These are phyloP conservation scores for Geranium brycei DNA, from an alignment of 345 rosid species.

Conservation along the genomic window DNA sequence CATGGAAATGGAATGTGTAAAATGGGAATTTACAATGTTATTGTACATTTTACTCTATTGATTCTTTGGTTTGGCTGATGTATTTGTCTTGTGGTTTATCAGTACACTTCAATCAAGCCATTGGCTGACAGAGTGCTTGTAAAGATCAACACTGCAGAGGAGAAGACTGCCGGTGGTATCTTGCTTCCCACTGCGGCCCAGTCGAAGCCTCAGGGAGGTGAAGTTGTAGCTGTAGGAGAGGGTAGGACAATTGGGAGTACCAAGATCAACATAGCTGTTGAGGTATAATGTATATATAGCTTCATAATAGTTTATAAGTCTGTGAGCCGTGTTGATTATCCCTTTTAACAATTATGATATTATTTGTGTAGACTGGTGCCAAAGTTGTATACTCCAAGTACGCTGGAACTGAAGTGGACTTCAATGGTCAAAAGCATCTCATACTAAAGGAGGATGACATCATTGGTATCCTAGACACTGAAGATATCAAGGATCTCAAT, in stretches of 20 bases:
- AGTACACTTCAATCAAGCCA: constrained; percentile 77
- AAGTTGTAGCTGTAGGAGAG: constrained; percentile 84
- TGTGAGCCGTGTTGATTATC: not conserved
- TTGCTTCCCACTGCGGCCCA: constrained; percentile 76
- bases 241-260: constrained; percentile 59
- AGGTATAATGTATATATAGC: constrained; percentile 19
- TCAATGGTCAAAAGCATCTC: constrained; percentile 69
- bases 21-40: not conserved
- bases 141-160: constrained; percentile 71
- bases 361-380: constrained; percentile 41
- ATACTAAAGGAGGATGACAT: constrained; percentile 87
- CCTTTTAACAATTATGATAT: not conserved
- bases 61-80: not conserved
- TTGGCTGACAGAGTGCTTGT: constrained; percentile 83
- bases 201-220: constrained; percentile 82
- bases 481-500: constrained; percentile 80
- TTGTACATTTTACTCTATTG: not conserved
- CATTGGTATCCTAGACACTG: constrained; percentile 82
- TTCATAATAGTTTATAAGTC: not conserved
- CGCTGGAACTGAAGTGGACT: constrained; percentile 85
- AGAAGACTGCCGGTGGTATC: constrained; percentile 73
- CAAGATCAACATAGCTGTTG: constrained; percentile 39
- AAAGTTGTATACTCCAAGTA: constrained; percentile 76
- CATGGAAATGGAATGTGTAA: not conserved
- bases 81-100: constrained; percentile 1